These are phyloP conservation scores for Isatis lusitanica DNA, from an alignment of 441 rosid genomes.

Conservation along the genomic window DNA sequence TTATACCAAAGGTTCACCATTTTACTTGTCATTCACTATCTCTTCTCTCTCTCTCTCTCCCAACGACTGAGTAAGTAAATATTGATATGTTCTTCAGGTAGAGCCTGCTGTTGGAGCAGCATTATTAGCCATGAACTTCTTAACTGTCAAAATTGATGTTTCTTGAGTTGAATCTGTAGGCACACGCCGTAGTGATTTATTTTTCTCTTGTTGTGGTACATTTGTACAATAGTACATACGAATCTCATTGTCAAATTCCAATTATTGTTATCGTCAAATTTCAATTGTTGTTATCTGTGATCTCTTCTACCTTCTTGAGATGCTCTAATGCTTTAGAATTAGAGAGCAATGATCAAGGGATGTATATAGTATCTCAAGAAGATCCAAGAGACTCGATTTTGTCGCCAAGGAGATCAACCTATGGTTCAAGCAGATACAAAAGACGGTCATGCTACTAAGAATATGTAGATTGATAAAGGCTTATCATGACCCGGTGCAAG, in stretches of 20 bases:
- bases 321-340: neutral
- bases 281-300: constrained; percentile 10
- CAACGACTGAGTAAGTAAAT: neutral
- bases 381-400: neutral
- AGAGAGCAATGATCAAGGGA: neutral
- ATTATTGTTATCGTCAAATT: constrained; percentile 3
- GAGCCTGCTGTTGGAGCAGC: constrained; percentile 47
- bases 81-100: constrained; percentile 31
- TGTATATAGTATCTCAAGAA: neutral
- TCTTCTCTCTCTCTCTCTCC: neutral
- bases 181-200: constrained; percentile 17
- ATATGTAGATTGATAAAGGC: too few relatives aligned
- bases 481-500: too few relatives aligned
- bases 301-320: neutral
- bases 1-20: constrained; percentile 38
- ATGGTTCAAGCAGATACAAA: neutral
- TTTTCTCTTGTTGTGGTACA: neutral
- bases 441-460: too few relatives aligned
- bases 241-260: constrained; percentile 1
- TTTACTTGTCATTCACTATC: neutral
- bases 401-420: neutral
- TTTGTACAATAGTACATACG: constrained; percentile 24
- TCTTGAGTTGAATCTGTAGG: constrained; percentile 2
- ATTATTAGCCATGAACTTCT: constrained; percentile 37
- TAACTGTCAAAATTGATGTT: neutral